These are phyloP conservation scores for Pseudogymnoascus sp. DNA, from an alignment of 2,329 filamentous ascomycete genomes.

Conservation along the genomic window DNA sequence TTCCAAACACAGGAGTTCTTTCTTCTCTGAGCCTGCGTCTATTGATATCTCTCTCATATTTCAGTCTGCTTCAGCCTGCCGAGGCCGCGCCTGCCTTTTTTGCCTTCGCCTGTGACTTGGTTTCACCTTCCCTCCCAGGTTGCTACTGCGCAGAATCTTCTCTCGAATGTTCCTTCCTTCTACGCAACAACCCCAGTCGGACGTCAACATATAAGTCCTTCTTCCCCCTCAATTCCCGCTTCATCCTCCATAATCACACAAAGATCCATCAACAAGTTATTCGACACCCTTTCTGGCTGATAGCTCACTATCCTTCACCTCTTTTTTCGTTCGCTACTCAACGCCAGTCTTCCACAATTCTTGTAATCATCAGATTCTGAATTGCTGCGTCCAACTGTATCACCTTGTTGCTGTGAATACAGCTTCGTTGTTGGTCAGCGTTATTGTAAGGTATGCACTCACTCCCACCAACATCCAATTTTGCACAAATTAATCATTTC, in stretches of 20 bases:
- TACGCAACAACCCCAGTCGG: not conserved
- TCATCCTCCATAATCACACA: conserved; percentile 6
- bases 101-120: not conserved
- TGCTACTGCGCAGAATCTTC: not conserved
- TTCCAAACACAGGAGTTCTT: not conserved
- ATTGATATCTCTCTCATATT: not conserved
- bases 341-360: conserved; percentile 1
- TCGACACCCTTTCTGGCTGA: conserved; percentile 1
- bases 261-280: conserved; percentile 9
- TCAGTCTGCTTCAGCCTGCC: not conserved
- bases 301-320: conserved; percentile 11
- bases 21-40: not conserved
- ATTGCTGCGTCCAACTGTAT: not conserved
- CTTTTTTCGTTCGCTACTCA: conserved; percentile 9
- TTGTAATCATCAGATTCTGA: conserved; percentile 10
- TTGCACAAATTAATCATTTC: not conserved
- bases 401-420: not conserved
- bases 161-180: conserved; percentile 8
- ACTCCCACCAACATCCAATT: not conserved
- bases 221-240: not conserved
- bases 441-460: conserved; percentile 2
- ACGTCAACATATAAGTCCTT: not conserved
- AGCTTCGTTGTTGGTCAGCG: not conserved
- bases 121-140: not conserved
- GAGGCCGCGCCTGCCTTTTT: not conserved